Evolutionary conservation across 257 asterid genomes (phyloP), one percentile per base, ranked within the genome.

Genomic region (Apocynum venetum): DNA sequence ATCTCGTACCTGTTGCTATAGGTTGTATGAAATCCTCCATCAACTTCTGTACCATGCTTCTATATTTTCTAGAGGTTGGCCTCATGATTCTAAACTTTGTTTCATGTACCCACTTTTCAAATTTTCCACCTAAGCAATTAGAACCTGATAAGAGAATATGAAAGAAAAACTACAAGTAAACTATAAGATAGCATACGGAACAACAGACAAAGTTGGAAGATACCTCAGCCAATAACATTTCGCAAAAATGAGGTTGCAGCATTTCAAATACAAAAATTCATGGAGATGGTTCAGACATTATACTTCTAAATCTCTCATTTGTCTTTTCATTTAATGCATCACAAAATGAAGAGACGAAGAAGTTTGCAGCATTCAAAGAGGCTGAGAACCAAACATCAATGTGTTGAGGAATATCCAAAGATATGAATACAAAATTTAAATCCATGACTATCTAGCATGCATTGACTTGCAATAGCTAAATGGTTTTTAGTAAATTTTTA

Each of bases 71-170:
- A n/a, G n/a, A n/a, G n/a, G n/a, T n/a, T 57, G 98, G 98, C 73
- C 97, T 86, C 98, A 94, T 92, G 83, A 94, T 94, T 86, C 97
- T 89, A 89, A 94, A 94, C 83, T 91, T 92, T 2, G 98, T 90
- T 89, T 94, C 98, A 35, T 89, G 95, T 84, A 94, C 97, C 98
- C 98, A 94, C 88, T 87, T 92, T 64, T 92, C 98, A 83, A 94
- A 86, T 94, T 91, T 82, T 88, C 97, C 75, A 94, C 96, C 98
- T 94, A 82, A 77, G 75, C 83, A 85, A 84, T 74, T 80, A 85
- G 74, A 87, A 85, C 74, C 80, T 76, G 76, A 84, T 84, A 85
- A 89, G 96, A 78, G 78, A 79, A 74, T 70, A 80, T 79, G 64
- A 78, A 85, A 72, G 75, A 82, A 75, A 80, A 89, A 81, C 88